Evolutionary conservation across 148 eudicot genomes (phyloP), one percentile per base, ranked within the genome.

Genomic region (Chenopodium quinoa): DNA sequence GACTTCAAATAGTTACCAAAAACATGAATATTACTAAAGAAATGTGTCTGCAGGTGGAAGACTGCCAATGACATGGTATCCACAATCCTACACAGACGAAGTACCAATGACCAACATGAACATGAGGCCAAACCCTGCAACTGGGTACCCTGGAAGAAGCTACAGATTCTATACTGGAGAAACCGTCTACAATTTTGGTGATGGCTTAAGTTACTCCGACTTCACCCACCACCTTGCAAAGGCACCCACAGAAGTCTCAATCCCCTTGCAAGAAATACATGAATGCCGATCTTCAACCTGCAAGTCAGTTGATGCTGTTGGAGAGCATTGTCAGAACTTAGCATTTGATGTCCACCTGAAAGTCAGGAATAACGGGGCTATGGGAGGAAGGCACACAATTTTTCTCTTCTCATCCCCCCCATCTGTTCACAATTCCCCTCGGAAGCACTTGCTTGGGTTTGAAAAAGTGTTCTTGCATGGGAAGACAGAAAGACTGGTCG

Each of bases 61-160:
- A 73, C 89, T 93, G 10, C 97, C 97, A 14, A 90, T 93, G 91
- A 89, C 97, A 73, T 93, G 97, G 97, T 93, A 93, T 60, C 97
- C 94, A 16, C 90, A 91, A 81, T 84, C 93, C 37, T 93, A 89
- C 58, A 89, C 48, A 12, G 90, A 90, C 48, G 90, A 88, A 48
- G 91, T 93, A 16, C 84, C 87, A n/a, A 93, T 93, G 97, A 91
- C 92, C 23, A 83, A 93, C 86, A 93, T 93, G 97, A 89, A 90
- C 86, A 91, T 93, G 94, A 90, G 97, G 75, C 84, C 97, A 19
- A 83, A 93, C 79, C 89, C 94, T 0, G 44, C 87, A 65, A 90
- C 89, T 1, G 94, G 93, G 34, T 91, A 89, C 84, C 97, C 97
- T 5, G 97, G 97, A 7, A 81, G 97, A 71, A 89, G 89, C 31